Evolutionary conservation across 805 yeast genomes (phyloP), one percentile per base, ranked within the genome.

Genomic region (Pichia californica): DNA sequence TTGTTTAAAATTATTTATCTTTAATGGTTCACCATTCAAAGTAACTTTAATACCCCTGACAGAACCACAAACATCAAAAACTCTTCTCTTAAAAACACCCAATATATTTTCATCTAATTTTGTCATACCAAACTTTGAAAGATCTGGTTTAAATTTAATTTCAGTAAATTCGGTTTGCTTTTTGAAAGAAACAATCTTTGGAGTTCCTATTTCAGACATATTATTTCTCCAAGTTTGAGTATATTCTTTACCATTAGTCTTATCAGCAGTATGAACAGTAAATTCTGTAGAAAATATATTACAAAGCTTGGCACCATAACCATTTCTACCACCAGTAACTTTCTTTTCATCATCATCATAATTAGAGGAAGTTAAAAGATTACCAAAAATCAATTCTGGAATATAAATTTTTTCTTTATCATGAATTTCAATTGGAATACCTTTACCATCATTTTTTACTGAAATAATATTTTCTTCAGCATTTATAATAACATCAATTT

Each of bases 301-400:
- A 77, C 99, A 93, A 44, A 93, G 69, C 61, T 93, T 93, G 38
- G 99, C 99, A 65, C 99, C 99, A 60, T 81, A 93, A 50, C 99
- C 99, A 61, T 93, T 93, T 70, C 99, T 80, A 64, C 99, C 99
- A 69, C 99, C 99, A 2, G 95, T 87, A 28, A 93, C 97, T 63
- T 93, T 93, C 65, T 87, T 86, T 58, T 93, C 86, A 50, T 91
- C 78, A 62, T 93, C 99, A 62, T 93, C 96, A 62, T 93, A 93
- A 66, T 93, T 93, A 23, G 96, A 86, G 2, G 98, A 89, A 0
- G 99, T 93, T 51, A 93, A 75, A 48, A 93, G 73, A 58, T 93
- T 88, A 43, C 99, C 99, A 64, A 93, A 93, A 55, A 93, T 93
- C 66, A 93, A 74, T 66, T 93, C 96, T 1, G 99, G 99, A 51